Evolutionary conservation across 2,329 filamentous ascomycete species (phyloP).

Genomic region (Trichoderma koningii): DNA sequence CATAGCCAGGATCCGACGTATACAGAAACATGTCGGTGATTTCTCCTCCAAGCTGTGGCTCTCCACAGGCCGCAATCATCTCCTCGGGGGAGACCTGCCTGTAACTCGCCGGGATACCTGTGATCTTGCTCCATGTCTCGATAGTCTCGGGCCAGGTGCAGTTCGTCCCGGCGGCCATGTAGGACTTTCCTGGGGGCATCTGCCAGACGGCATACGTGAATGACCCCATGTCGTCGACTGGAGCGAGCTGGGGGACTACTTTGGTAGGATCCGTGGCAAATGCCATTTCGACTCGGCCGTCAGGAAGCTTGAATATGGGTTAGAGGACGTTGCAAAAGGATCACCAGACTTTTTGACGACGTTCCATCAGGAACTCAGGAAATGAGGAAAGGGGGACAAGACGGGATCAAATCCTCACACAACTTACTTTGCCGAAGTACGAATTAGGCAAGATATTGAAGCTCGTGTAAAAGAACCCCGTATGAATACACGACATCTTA

Average conservation of each 20-base stretch:
- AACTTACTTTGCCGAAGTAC: constrained; percentile 50
- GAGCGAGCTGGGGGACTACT: constrained; percentile 48
- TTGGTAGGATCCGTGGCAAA: constrained; percentile 47
- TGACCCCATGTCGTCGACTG: constrained; percentile 50
- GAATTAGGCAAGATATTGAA: constrained; percentile 49
- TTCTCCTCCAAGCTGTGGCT: constrained; percentile 48
- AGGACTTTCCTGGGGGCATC: constrained; percentile 51
- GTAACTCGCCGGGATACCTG: constrained; percentile 42
- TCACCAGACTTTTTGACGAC: background rate
- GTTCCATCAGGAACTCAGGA: background rate
- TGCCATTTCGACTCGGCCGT: constrained; percentile 50
- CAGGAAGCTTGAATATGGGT: constrained; percentile 36
- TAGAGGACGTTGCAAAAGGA: background rate
- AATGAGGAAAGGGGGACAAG: background rate
- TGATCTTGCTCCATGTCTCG: constrained; percentile 44
- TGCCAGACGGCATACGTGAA: constrained; percentile 53
- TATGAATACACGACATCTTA: constrained; percentile 56
- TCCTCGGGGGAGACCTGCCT: constrained; percentile 45
- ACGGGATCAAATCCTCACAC: background rate
- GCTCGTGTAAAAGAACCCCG: constrained; percentile 52
- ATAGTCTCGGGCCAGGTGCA: constrained; percentile 52
- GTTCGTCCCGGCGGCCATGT: constrained; percentile 51
- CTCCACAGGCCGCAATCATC: constrained; percentile 43
- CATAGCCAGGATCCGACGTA: constrained; percentile 51
- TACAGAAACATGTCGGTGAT: constrained; percentile 52